Evolutionary conservation across 176 grass and related monocot genomes (phyloP).

Genomic region (Melocanna baccifera): DNA sequence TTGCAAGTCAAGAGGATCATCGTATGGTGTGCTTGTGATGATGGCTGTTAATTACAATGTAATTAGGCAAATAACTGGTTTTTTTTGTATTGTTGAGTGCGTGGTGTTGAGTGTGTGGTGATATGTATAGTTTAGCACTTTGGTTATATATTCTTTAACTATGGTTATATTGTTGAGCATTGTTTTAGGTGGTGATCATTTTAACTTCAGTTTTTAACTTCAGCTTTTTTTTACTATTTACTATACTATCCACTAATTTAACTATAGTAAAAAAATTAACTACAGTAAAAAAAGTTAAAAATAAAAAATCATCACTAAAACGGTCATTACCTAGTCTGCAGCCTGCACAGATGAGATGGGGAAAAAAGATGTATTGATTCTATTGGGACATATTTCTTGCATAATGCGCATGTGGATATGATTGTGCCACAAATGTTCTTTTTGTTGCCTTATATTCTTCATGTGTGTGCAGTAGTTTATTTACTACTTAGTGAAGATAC

Average conservation of each 20-base stretch:
- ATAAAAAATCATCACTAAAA: too few species aligned
- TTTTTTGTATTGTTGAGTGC: conserved; percentile 11
- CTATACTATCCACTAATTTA: too few species aligned
- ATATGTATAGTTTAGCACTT: conserved; percentile 20
- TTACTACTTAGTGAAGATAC: background rate
- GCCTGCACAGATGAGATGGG: background rate
- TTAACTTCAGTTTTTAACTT: too few species aligned
- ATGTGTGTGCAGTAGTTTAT: background rate
- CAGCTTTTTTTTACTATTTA: too few species aligned
- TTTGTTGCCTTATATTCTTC: background rate
- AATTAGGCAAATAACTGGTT: conserved; percentile 30
- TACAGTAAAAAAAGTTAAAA: too few species aligned
- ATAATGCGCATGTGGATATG: conserved; percentile 10
- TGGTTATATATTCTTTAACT: background rate
- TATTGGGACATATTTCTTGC: background rate
- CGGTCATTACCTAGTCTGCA: too few species aligned
- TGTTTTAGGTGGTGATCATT: too few species aligned
- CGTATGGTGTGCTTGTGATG: background rate
- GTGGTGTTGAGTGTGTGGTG: background rate
- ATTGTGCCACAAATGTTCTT: background rate
- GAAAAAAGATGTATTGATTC: background rate
- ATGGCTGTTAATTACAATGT: conserved; percentile 30
- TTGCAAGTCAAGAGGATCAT: background rate
- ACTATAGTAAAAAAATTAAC: too few species aligned
- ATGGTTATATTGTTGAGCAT: background rate